Percentiles rank a stretch among this genome's conserved stretches.
phyloP scores from a whole-genome alignment of 2,329 filamentous ascomycete genomes.

The Exophiala bonariae region DNA sequence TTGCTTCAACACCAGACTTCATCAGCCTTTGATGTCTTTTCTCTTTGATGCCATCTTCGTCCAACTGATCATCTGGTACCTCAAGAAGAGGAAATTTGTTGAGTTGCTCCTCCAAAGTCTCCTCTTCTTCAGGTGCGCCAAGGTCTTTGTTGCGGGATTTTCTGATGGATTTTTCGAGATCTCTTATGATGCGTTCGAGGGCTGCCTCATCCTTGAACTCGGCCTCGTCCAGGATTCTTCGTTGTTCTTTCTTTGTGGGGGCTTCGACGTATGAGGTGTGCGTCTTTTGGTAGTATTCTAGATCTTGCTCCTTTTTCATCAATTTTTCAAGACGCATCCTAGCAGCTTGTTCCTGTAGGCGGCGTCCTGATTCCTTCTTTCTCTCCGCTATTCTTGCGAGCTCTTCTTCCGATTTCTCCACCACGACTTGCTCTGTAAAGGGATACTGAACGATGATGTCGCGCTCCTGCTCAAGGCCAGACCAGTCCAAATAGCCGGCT shows the following conservation, averaged over 20 bases:
- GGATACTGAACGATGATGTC: constrained; percentile 90
- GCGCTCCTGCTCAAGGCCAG: constrained; percentile 76
- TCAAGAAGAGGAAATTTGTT: constrained; percentile 82
- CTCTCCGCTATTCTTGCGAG: constrained; percentile 86
- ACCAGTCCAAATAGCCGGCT: constrained; percentile 80
- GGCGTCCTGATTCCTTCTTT: constrained; percentile 88
- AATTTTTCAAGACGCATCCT: constrained; percentile 96
- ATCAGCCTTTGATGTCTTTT: constrained; percentile 90
- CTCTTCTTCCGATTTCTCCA: constrained; percentile 94
- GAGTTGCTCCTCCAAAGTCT: constrained; percentile 68
- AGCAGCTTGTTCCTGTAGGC: constrained; percentile 91
- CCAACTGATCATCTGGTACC: constrained; percentile 84
- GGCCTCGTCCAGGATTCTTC: constrained; percentile 80
- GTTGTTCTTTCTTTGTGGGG: constrained; percentile 86
- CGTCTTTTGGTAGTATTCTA: constrained; percentile 89
- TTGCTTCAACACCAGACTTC: constrained; percentile 92
- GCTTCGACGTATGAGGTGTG: constrained; percentile 62
- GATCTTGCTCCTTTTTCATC: constrained; percentile 90
- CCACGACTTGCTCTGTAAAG: constrained; percentile 83
- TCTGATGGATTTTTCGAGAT: constrained; percentile 86
- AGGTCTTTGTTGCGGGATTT: constrained; percentile 92
- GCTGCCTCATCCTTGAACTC: constrained; percentile 90
- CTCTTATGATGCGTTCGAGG: constrained; percentile 79
- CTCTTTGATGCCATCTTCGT: constrained; percentile 86
- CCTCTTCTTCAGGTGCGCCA: constrained; percentile 77